Base-by-base conservation (phyloP, 768 basidiomycete species). In the Auriculariales sp. region DNA sequence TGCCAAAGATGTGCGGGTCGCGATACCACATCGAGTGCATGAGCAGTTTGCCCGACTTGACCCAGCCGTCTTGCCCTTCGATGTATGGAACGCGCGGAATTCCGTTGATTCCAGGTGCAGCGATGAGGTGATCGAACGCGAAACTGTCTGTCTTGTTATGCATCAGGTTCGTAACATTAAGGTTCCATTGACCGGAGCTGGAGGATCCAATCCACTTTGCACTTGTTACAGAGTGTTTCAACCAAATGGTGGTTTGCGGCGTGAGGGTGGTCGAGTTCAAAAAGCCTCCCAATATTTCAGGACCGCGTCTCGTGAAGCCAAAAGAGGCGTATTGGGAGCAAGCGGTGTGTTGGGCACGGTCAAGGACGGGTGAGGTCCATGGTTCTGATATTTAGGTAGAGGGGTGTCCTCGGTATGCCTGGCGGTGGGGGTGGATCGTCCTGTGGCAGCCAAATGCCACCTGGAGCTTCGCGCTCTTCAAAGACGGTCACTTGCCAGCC, bases 101-200 rank as follows among this genome's bases (percentile, higher is more conserved):
- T 53, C 75, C 76, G 50, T 77, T 72, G 52, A 74, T 73, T 3
- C 78, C 78, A n/a, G 62, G 69, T 22, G 74, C 75, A 29, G 76
- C 68, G 27, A 79, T 62, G 24, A 80, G 63, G 56, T 79, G 78
- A 53, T 79, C 71, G 55, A 73, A 74, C 2, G 49, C 50, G 17
- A 55, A 58, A 3, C 57, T 55, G 5, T 44, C 58, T 30, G n/a
- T 11, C 7, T 9, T 10, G 35, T 7, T 15, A 15, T 32, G 7
- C 31, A 32, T 24, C 22, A 19, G 19, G 31, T 58, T 55, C 1
- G 53, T 53, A 4, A 73, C 57, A 1, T 61, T 61, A 28, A 79
- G 48, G 32, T 71, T 63, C 77, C 77, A 78, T 22, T 59, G 53
- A 2, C 73, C 75, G 2, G 55, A 33, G 4, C 58, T 54, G 2